Evolutionary conservation across 2,329 filamentous ascomycete species (phyloP).

Genomic region (Verticillium tricorpus): DNA sequence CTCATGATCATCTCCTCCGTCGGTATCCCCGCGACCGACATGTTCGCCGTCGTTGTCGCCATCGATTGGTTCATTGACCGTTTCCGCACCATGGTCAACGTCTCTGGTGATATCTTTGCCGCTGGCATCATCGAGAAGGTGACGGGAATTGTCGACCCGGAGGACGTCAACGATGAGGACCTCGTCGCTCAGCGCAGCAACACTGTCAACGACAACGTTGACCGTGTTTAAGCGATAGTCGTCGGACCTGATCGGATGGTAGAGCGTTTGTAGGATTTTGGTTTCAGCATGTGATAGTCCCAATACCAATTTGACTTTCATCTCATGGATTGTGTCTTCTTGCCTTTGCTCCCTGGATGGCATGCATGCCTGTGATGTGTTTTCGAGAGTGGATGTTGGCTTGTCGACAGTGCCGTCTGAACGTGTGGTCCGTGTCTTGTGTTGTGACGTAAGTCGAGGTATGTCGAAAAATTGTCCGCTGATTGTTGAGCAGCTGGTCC

Average conservation of each 20-base stretch:
- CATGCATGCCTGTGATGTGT: not conserved
- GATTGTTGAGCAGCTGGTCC: too few relatives aligned
- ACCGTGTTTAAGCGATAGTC: not conserved
- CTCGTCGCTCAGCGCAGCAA: not conserved
- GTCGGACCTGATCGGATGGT: not conserved
- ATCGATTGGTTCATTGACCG: conserved; percentile 54
- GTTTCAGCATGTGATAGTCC: not conserved
- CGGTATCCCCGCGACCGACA: conserved; percentile 38
- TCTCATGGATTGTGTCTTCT: not conserved
- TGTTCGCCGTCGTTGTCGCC: conserved; percentile 48
- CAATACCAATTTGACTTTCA: conserved; percentile 1
- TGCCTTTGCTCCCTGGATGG: too few relatives aligned
- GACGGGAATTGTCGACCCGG: conserved; percentile 27
- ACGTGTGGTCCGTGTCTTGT: too few relatives aligned
- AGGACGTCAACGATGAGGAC: conserved; percentile 3
- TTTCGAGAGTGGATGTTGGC: not conserved
- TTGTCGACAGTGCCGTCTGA: too few relatives aligned
- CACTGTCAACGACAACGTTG: not conserved
- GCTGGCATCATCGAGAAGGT: conserved; percentile 32
- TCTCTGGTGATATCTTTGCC: conserved; percentile 45
- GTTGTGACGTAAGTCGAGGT: too few relatives aligned
- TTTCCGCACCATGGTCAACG: conserved; percentile 47
- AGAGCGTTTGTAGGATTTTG: not conserved
- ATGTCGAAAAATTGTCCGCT: too few relatives aligned
- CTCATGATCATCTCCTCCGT: conserved; percentile 46